These are phyloP conservation scores for Puya raimondii DNA, from an alignment of 176 grass and related monocot species.

Conservation along the genomic window DNA sequence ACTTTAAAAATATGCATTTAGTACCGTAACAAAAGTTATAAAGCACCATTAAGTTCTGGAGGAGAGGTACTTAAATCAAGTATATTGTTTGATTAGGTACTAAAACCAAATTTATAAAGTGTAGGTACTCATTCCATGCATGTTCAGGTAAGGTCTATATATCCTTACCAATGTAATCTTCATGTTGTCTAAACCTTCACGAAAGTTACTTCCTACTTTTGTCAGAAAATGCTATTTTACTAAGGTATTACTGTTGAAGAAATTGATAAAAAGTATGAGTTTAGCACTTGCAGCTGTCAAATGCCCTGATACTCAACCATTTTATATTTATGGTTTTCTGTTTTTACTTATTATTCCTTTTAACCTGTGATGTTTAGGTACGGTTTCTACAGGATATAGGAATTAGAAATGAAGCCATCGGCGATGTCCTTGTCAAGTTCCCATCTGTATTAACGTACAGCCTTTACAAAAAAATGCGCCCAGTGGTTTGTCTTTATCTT, in stretches of 20 bases:
- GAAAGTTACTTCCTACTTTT: conserved; percentile 1
- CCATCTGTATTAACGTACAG: conserved; percentile 69
- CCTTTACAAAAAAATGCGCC: conserved; percentile 88
- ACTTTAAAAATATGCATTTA: too few relatives aligned
- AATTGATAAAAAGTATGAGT: neutral
- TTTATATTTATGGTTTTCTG: neutral
- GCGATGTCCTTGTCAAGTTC: conserved; percentile 79
- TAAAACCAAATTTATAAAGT: too few relatives aligned
- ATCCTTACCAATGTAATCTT: too few relatives aligned
- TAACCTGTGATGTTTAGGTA: conserved; percentile 36
- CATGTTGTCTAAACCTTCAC: neutral
- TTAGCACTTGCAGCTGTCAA: neutral
- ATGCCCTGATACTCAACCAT: neutral
- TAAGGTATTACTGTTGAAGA: neutral
- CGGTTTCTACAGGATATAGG: conserved; percentile 86
- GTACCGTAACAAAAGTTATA: too few relatives aligned
- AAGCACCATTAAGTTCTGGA: too few relatives aligned
- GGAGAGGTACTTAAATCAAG: neutral
- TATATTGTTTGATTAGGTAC: neutral
- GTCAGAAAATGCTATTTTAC: neutral
- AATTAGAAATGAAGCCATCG: conserved; percentile 64
- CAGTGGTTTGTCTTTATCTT: conserved; percentile 57
- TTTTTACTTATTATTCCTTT: neutral
- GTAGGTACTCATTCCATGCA: too few relatives aligned
- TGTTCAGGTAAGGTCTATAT: too few relatives aligned